Evolutionary conservation across 1,139 yeast species (phyloP), one percentile per base, ranked within the genome.

Genomic region (Candida dubliniensis): DNA sequence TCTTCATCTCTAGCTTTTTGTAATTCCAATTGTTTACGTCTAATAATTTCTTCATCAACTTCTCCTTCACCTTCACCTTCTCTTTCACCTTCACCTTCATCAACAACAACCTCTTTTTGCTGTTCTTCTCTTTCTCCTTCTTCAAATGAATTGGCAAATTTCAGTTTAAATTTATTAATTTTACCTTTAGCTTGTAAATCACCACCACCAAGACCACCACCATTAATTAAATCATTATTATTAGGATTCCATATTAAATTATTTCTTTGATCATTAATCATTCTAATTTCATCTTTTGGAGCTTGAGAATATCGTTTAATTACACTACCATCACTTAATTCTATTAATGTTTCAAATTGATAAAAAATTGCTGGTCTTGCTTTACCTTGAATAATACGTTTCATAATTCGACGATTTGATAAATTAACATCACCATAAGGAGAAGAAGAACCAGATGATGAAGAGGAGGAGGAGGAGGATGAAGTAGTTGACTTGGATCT

Each of bases 281-380:
- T 81, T 65, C 95, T 76, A 60, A 88, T 75, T 61, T 93, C 96
- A 46, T 79, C 85, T 58, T 89, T 86, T 6, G 99, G 98, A 47
- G 82, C 90, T 54, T 87, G 96, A 0, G 96, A 83, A 58, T 88
- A 77, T 66, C 99, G 79, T 32, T 72, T 74, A 32, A 89, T 74
- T 1, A 95, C 96, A 27, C 96, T 86, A 2, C 99, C 99, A 62
- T 93, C 98, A 55, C 95, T 85, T 46, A 91, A 76, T 65, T 91
- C 96, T 10, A 93, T 91, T 38, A 77, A 68, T 34, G 95, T 87
- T 51, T 91, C 91, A 61, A 93, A 93, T 61, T 88, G 89, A 68
- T 91, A 80, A 67, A 88, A 91, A 37, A 91, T 86, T 35, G 96
- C 90, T 2, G 98, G 97, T 66, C 97, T 80, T 13, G 96, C 90